Conservation (phyloP, 768 basidiomycete species). For the Clavulina sp. region DNA sequence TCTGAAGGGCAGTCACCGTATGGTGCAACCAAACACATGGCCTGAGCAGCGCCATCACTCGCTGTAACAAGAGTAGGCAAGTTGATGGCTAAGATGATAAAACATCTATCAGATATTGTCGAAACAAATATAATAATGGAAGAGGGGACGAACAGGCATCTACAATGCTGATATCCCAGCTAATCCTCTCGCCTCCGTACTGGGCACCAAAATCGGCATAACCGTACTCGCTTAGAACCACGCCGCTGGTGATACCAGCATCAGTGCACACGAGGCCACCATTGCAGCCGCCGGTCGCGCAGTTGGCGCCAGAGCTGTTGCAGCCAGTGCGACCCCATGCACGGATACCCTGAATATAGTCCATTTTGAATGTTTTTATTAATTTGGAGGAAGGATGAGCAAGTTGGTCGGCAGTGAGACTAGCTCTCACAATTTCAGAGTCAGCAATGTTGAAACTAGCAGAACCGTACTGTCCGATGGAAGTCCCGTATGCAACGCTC, state of each 20-base stretch:
- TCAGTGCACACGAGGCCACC: slow-evolving; percentile 4
- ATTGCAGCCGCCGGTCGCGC: not conserved
- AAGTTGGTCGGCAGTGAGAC: too few relatives aligned
- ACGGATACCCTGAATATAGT: not conserved
- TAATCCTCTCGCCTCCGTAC: slow-evolving; percentile 4
- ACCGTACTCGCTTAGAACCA: slow-evolving; percentile 4
- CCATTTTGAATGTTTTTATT: too few relatives aligned
- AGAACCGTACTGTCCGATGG: not conserved
- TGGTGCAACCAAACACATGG: not conserved
- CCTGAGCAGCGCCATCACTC: not conserved
- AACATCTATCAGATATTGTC: not conserved
- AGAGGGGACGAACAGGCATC: not conserved
- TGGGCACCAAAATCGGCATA: slow-evolving; percentile 3
- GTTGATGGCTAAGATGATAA: not conserved
- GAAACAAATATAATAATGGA: too few relatives aligned
- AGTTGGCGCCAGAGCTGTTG: not conserved
- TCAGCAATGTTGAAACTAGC: not conserved
- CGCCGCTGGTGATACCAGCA: slow-evolving; percentile 4
- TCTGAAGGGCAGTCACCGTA: not conserved
- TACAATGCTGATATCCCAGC: slow-evolving; percentile 1
- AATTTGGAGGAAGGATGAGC: too few relatives aligned
- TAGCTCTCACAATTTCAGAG: too few relatives aligned
- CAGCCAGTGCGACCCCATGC: slow-evolving; percentile 7
- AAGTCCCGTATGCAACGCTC: not conserved
- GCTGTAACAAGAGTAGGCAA: not conserved